Base-by-base conservation (phyloP, 768 basidiomycete species). In the Baorangia bicolor region DNA sequence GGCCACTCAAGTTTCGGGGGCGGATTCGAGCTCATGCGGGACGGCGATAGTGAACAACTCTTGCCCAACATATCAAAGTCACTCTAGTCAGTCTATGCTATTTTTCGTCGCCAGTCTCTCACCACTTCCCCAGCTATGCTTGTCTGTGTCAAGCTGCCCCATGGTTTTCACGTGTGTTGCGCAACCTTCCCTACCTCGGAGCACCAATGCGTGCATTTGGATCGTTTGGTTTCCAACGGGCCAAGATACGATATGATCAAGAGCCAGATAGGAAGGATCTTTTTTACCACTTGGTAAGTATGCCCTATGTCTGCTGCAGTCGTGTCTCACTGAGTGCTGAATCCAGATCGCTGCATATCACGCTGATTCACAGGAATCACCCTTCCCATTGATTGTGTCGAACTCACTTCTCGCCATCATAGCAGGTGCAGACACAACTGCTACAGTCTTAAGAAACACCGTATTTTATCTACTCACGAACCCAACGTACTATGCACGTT, bases 381-480 rank as follows among this genome's bases (percentile, higher is more conserved):
- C 69, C 8, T 63, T 72, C 21, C 43, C 67, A 11, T 57, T 70
- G 20, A 66, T 77, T 27, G 55, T 72, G 12, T 69, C 74, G 0
- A 75, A 80, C 37, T 69, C 71, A 14, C 55, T 69, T 3, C 69
- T 81, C 21, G 72, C 69, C 21, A 72, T 77, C 27, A 39, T 75
- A n/a, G 81, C 80, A 12, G 81, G 81, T 11, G 70, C 79, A 23
- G 81, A 82, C 58, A 83, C 81, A 2, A 75, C 77, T 18, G 71
- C 78, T 7, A 72, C 71, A 5, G 72, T 71, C 1, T 60, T 82
- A 6, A 70, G 60, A 42, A 75, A 68, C 45, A 56, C 74, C 1
- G 67, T 82, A 44, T 81, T 69, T 52, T 72, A 68, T 53, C 63
- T 82, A 3, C 61, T 80, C 12, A 60, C 65, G 11, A 67, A 81